Evolutionary conservation across 768 basidiomycete genomes (phyloP), one percentile per base, ranked within the genome.

Genomic region (Termitomyces sp.): DNA sequence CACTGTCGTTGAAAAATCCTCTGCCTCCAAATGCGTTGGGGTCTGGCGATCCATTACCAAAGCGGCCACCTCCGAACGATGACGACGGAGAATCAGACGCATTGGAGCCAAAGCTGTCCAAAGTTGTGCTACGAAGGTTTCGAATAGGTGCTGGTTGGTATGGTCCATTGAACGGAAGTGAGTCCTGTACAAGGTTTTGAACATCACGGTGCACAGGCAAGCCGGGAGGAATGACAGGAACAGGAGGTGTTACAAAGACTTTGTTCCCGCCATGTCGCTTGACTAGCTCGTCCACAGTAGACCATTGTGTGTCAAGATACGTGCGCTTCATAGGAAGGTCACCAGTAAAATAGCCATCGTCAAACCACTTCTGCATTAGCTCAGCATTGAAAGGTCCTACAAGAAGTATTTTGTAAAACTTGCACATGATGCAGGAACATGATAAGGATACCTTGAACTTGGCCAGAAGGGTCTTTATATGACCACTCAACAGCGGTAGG

Each of bases 301-400:
- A 81, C 88, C 88, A 93, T 13, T 86, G 81, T 13, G 67, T 66
- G 68, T 93, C 91, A 54, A 89, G 63, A 61, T 82, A 79, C n/a
- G 82, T 84, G 49, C 94, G 85, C 69, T 89, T 92, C 84, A 95
- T 88, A 36, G 91, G 84, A 28, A 98, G 80, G 62, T 92, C 87
- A 30, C 86, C 76, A 9, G 84, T 77, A 68, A 98, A 98, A 73
- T 95, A 98, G 16, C 91, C 90, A 66, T 89, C 90, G 53, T 92
- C 86, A 69, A 86, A 88, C 95, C 95, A 97, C 67, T 91, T 91
- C 75, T 96, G 94, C 95, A 98, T 96, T 56, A 89, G 65, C 61
- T 88, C 85, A 30, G 92, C 93, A 48, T 81, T 82, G 79, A 96
- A 98, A 5, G 95, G 94, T 59, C 95, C 94, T 96, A 62, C 20